These are phyloP conservation scores for Candida methanosorbosa DNA, from an alignment of 805 yeast species.

Conservation along the genomic window DNA sequence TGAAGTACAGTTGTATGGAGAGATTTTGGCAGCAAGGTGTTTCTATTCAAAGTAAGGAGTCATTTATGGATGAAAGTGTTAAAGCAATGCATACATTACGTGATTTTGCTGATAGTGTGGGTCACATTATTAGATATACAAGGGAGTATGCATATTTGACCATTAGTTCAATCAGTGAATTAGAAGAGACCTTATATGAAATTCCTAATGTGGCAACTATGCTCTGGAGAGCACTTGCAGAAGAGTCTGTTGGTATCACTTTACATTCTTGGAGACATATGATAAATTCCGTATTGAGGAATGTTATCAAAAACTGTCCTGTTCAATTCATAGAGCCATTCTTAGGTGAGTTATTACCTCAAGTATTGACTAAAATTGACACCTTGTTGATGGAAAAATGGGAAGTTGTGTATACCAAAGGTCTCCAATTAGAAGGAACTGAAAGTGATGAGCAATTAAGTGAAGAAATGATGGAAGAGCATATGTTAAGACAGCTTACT, in stretches of 20 bases:
- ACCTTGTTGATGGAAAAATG: constrained; percentile 66
- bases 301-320: constrained; percentile 86
- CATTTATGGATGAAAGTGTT: constrained; percentile 88
- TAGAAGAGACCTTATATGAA: constrained; percentile 83
- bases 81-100: constrained; percentile 89
- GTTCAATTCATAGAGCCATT: constrained; percentile 54
- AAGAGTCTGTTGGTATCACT: constrained; percentile 77
- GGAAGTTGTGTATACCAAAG: constrained; percentile 55
- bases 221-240: constrained; percentile 83
- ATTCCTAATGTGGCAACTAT: constrained; percentile 71
- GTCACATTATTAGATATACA: constrained; percentile 91
- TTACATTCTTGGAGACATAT: constrained; percentile 97
- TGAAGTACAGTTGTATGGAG: constrained; percentile 81
- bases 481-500: constrained; percentile 83
- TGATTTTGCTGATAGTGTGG: constrained; percentile 97
- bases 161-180: constrained; percentile 78
- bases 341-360: constrained; percentile 72
- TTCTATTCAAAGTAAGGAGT: constrained; percentile 86
- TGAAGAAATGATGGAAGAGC: constrained; percentile 99
- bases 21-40: constrained; percentile 99
- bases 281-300: constrained; percentile 81
- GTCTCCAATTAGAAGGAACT: constrained; percentile 44
- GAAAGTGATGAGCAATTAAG: constrained; percentile 73
- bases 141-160: constrained; percentile 92
- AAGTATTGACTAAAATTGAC: constrained; percentile 64